These are phyloP conservation scores for Puya raimondii DNA, from an alignment of 176 grass and related monocot species.

Conservation along the genomic window DNA sequence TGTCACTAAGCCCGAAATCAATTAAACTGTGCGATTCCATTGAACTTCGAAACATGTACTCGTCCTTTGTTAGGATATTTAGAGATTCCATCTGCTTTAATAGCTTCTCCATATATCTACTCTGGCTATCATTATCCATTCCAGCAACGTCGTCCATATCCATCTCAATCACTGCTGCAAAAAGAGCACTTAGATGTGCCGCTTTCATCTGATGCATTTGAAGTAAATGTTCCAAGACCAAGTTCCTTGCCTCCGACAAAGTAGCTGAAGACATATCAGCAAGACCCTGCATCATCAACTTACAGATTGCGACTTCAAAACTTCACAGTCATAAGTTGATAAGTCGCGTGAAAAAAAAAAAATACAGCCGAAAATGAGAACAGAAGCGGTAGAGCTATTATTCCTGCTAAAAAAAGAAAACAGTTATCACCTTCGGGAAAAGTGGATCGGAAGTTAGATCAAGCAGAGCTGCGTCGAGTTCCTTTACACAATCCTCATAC, in stretches of 20 bases:
- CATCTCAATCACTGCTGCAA: constrained; percentile 49
- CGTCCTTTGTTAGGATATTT: constrained; percentile 8
- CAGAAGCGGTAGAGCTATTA: too few relatives aligned
- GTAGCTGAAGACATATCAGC: constrained; percentile 30
- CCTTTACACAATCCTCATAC: constrained; percentile 43
- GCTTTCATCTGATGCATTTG: constrained; percentile 23
- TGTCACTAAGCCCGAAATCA: too few relatives aligned
- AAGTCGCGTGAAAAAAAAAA: neutral
- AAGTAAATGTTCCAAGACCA: constrained; percentile 61
- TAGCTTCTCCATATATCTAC: constrained; percentile 33
- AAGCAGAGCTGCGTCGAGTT: constrained; percentile 46
- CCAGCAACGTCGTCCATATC: constrained; percentile 28
- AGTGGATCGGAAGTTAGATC: constrained; percentile 34
- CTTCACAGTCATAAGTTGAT: too few relatives aligned
- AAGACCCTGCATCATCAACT: constrained; percentile 45
- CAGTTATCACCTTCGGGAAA: constrained; percentile 52
- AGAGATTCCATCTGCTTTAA: constrained; percentile 25
- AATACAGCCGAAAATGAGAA: neutral
- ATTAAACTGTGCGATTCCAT: too few relatives aligned
- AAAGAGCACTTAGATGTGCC: constrained; percentile 47
- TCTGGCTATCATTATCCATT: neutral
- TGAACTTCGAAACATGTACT: neutral
- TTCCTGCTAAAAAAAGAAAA: neutral
- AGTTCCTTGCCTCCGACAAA: constrained; percentile 31
- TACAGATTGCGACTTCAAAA: neutral